A percentile compares a stretch with the other conserved stretches of the same genome.
These are phyloP conservation scores for Phycomyces nitens DNA, from an alignment of 192 early-diverging fungal genomes.

Conservation along the genomic window DNA sequence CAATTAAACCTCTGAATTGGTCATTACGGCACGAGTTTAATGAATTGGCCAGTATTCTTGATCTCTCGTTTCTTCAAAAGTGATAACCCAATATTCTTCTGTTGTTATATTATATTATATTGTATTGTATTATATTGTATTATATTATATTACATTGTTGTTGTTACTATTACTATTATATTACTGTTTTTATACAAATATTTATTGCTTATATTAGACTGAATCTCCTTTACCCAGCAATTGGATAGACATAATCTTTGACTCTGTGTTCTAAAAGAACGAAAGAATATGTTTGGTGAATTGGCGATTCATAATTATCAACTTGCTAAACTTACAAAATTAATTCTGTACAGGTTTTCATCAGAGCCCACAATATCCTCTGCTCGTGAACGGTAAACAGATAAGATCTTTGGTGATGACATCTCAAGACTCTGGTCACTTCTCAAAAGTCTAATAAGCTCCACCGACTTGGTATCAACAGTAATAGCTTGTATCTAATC, in stretches of 20 bases:
- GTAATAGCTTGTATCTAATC: conserved; percentile 23
- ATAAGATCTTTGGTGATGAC: conserved; percentile 25
- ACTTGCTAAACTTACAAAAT: conserved; percentile 24
- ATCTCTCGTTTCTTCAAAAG: too few relatives aligned
- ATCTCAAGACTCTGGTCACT: conserved; percentile 44
- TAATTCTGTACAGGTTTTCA: conserved; percentile 38
- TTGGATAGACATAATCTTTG: conserved; percentile 78
- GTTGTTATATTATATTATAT: too few relatives aligned
- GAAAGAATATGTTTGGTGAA: not conserved
- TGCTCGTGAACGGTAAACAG: conserved; percentile 31
- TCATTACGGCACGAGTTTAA: too few relatives aligned
- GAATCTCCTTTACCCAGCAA: conserved; percentile 16
- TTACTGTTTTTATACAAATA: too few relatives aligned
- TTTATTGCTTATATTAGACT: too few relatives aligned
- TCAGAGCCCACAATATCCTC: conserved; percentile 37
- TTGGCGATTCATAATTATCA: not conserved
- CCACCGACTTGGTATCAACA: conserved; percentile 61
- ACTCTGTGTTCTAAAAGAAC: conserved; percentile 48
- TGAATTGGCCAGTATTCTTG: too few relatives aligned
- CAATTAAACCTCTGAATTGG: too few relatives aligned
- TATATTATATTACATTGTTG: too few relatives aligned
- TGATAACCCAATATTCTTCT: too few relatives aligned
- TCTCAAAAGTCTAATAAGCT: conserved; percentile 67
- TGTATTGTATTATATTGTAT: too few relatives aligned
- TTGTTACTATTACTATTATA: too few relatives aligned